phyloP scores from a whole-genome alignment of 139 green algal species.

The Micractinium sp. region DNA sequence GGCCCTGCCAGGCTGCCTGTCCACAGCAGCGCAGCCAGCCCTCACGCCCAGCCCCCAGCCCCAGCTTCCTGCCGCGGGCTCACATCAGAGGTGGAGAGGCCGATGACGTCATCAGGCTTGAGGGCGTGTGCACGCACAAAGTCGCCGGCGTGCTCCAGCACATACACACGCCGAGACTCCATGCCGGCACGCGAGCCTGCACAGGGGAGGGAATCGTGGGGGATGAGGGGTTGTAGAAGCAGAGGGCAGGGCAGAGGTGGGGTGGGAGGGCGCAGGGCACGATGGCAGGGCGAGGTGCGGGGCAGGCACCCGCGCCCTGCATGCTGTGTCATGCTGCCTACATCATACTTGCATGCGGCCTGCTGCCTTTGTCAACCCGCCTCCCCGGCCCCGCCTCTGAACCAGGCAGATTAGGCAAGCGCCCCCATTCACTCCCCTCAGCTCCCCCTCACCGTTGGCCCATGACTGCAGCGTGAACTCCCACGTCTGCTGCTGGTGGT shows the following conservation, averaged over 20 bases:
- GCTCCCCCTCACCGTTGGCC: conserved; percentile 61
- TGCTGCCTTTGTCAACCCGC: neutral
- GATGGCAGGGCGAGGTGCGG: too few species aligned
- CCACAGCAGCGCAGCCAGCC: neutral
- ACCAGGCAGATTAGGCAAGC: too few species aligned
- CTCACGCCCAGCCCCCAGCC: too few species aligned
- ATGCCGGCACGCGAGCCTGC: conserved; percentile 37
- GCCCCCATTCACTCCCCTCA: neutral
- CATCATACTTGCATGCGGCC: neutral
- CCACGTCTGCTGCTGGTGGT: conserved; percentile 50
- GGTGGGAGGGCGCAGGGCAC: neutral
- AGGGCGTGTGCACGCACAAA: conserved; percentile 57
- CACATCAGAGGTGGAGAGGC: conserved; percentile 53
- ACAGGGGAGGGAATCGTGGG: neutral
- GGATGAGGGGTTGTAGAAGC: neutral
- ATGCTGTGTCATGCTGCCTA: too few species aligned
- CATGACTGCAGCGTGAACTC: conserved; percentile 73
- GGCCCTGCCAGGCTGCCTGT: too few species aligned
- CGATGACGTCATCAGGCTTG: conserved; percentile 66
- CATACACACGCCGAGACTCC: conserved; percentile 79
- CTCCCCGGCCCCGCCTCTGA: neutral
- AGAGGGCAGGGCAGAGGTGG: neutral
- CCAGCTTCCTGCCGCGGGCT: neutral
- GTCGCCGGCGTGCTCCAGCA: conserved; percentile 73
- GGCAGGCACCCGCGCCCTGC: neutral